phyloP scores from a whole-genome alignment of 768 basidiomycete genomes.

The Auriscalpium microsporum region DNA sequence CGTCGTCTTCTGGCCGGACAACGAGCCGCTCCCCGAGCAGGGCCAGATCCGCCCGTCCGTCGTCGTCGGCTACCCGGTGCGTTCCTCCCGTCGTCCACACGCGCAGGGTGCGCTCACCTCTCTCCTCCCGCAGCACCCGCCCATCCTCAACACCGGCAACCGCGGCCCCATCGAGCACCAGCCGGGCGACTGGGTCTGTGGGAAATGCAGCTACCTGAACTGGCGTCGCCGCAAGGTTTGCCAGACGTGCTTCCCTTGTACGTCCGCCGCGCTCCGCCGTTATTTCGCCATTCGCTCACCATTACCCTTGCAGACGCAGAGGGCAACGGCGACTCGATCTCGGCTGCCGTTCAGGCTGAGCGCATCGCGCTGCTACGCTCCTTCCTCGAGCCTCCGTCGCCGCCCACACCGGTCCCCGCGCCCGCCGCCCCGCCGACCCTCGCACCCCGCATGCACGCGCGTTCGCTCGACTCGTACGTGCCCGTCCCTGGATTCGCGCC shows the following conservation, averaged over 20 bases:
- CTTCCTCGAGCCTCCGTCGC: conserved; percentile 47
- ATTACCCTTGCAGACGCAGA: conserved; percentile 57
- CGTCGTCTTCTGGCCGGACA: conserved; percentile 88
- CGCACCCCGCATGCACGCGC: not conserved
- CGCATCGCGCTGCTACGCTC: conserved; percentile 73
- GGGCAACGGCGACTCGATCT: conserved; percentile 83
- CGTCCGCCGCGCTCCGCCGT: conserved; percentile 20
- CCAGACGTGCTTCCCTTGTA: conserved; percentile 82
- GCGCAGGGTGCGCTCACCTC: conserved; percentile 2
- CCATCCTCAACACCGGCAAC: conserved; percentile 85
- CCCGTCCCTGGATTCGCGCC: not conserved
- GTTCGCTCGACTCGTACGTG: not conserved
- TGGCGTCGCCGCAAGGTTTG: conserved; percentile 85
- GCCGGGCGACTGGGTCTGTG: conserved; percentile 54
- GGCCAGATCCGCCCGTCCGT: conserved; percentile 60
- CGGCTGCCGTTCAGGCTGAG: conserved; percentile 76
- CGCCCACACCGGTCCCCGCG: conserved; percentile 15
- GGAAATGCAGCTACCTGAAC: conserved; percentile 80
- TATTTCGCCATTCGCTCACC: conserved; percentile 4
- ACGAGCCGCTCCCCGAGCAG: conserved; percentile 74
- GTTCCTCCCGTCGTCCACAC: conserved; percentile 11
- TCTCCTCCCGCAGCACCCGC: conserved; percentile 50
- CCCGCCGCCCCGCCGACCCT: conserved; percentile 12
- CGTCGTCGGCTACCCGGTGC: conserved; percentile 46
- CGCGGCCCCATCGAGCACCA: conserved; percentile 80